Conservation (phyloP, 2,329 filamentous ascomycete species). For the Nigrograna mackinnonii region DNA sequence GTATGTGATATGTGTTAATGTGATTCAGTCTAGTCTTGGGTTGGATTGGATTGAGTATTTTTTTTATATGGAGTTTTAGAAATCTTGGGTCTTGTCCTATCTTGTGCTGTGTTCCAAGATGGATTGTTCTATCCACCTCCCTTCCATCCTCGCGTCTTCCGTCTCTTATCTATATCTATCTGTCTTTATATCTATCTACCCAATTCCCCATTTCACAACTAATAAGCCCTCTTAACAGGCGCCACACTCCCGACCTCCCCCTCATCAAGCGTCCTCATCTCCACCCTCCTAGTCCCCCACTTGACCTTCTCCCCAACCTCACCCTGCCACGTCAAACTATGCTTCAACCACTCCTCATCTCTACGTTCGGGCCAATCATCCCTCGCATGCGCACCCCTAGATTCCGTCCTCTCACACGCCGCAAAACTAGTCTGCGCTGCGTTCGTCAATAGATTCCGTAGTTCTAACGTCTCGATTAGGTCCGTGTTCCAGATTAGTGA, state of each 20-base stretch:
- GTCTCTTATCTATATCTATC: too few relatives aligned
- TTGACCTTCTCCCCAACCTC: conserved; percentile 43
- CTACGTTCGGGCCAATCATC: conserved; percentile 51
- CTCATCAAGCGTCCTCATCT: conserved; percentile 50
- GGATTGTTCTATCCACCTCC: not conserved
- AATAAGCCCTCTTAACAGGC: conserved; percentile 41
- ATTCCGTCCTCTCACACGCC: conserved; percentile 49
- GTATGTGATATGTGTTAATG: too few relatives aligned
- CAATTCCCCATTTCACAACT: conserved; percentile 7
- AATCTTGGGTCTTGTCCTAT: too few relatives aligned
- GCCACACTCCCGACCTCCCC: conserved; percentile 44
- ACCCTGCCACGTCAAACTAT: conserved; percentile 52
- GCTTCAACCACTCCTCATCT: conserved; percentile 51
- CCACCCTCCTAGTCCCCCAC: conserved; percentile 47
- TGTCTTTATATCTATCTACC: too few relatives aligned
- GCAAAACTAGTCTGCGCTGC: conserved; percentile 51
- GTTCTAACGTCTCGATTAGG: conserved; percentile 52
- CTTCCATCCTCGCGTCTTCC: not conserved
- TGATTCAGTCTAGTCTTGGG: too few relatives aligned
- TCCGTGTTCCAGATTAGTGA: conserved; percentile 56
- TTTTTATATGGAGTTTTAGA: too few relatives aligned
- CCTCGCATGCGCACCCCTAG: conserved; percentile 50
- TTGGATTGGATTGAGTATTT: too few relatives aligned
- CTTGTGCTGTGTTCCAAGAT: too few relatives aligned
- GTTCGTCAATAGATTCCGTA: conserved; percentile 51